phyloP scores from a whole-genome alignment of 2,329 filamentous ascomycete species.

The Colletotrichum sp. region DNA sequence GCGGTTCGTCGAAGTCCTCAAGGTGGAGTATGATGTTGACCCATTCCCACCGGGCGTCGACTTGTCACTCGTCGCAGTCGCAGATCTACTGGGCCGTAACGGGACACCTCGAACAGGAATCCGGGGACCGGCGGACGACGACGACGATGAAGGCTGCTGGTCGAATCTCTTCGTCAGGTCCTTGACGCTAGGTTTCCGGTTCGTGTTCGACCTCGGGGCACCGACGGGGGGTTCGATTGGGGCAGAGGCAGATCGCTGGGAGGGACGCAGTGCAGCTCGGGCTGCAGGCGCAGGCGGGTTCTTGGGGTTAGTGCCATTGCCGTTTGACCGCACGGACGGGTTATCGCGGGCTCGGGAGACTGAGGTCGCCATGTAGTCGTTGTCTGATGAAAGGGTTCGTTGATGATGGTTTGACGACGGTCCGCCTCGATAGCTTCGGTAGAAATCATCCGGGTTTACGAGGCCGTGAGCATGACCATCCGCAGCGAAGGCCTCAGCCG shows the following conservation, averaged over 20 bases:
- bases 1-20: conserved; percentile 41
- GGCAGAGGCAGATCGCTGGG: conserved; percentile 60
- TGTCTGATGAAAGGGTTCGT: conserved; percentile 16
- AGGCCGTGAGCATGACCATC: conserved; percentile 42
- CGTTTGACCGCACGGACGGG: conserved; percentile 53
- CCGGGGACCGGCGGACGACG: conserved; percentile 34
- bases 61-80: conserved; percentile 34
- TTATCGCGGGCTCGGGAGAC: conserved; percentile 40
- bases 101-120: conserved; percentile 38
- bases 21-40: conserved; percentile 44
- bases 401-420: conserved; percentile 36
- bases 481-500: conserved; percentile 28
- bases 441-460: conserved; percentile 61
- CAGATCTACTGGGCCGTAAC: conserved; percentile 41
- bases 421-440: conserved; percentile 52
- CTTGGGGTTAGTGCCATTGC: conserved; percentile 55
- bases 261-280: conserved; percentile 45
- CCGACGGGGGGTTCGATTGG: conserved; percentile 53
- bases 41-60: conserved; percentile 13
- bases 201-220: conserved; percentile 32
- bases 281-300: conserved; percentile 45
- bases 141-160: conserved; percentile 50
- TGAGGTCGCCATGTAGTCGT: conserved; percentile 44
- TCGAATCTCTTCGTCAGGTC: conserved; percentile 83
- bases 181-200: conserved; percentile 72